phyloP scores from a whole-genome alignment of 768 basidiomycete species.

The Cytidiella melzeri region DNA sequence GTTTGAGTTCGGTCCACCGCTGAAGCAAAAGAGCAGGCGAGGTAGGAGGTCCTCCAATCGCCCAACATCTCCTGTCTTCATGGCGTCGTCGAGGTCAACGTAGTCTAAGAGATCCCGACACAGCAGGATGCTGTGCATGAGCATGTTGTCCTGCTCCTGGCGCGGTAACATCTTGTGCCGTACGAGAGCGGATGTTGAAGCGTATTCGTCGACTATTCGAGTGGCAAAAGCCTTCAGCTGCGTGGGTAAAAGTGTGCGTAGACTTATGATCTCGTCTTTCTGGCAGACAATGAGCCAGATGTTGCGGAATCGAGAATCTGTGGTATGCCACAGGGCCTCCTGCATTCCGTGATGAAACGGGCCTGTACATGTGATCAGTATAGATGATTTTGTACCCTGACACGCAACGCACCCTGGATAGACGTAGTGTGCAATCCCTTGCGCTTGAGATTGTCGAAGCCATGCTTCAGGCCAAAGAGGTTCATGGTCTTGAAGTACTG shows the following conservation, averaged over 20 bases:
- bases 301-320: conserved; percentile 32
- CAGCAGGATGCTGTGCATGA: conserved; percentile 28
- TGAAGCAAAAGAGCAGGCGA: conserved; percentile 20
- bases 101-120: conserved; percentile 29
- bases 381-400: not conserved
- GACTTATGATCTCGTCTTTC: conserved; percentile 21
- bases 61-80: conserved; percentile 28
- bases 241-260: conserved; percentile 22
- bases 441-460: conserved; percentile 18
- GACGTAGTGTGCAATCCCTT: conserved; percentile 13
- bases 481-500: conserved; percentile 32
- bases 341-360: conserved; percentile 26
- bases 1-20: conserved; percentile 22
- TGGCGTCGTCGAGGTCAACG: conserved; percentile 29
- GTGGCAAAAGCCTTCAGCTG: conserved; percentile 24
- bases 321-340: conserved; percentile 30
- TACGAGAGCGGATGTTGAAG: conserved; percentile 27
- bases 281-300: conserved; percentile 25
- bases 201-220: conserved; percentile 21
- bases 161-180: conserved; percentile 8
- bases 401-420: conserved; percentile 13
- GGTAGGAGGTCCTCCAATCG: conserved; percentile 21
- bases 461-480: conserved; percentile 15
- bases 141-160: conserved; percentile 22
- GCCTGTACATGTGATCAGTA: not conserved